Base-by-base conservation (phyloP, 768 basidiomycete species). In the Leccinum olivaceopallidum region DNA sequence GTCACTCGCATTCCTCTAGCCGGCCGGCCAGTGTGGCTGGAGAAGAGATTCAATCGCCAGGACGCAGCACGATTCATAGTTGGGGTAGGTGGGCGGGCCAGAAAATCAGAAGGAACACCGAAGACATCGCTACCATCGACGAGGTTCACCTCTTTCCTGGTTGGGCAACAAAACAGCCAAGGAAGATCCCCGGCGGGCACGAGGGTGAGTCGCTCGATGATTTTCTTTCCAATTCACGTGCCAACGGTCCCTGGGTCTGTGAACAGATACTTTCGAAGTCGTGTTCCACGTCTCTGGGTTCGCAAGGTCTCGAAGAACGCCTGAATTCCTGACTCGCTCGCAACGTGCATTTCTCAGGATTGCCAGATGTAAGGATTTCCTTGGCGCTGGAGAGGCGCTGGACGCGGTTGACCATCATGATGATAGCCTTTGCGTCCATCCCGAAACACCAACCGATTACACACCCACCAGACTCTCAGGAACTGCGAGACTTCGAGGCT, bases 201-300 rank as follows among this genome's bases (percentile, higher is more conserved):
- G 76, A 73, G 53, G 63, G 73, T 76, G 20, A 42, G 67, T 20
- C 18, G 14, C 28, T 28, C 18, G 18, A 5, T 47, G 32, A 8
- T 6, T 54, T 10, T 47, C 10, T 20, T 5, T 50, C 48, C 14
- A 5, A 22, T 39, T 24, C 18, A 14, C 13, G 8, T 30, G 13
- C 58, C 42, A 37, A 63, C 10, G 2, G 1, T 9, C 10, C 44
- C 14, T 61, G 42, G 42, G 42, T 42, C 39, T n/a, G 39, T 36
- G 18, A 48, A 13, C 57, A 84, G 85, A 76, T 48, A 73, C 84
- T 4, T 94, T 92, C 65, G 85, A 88, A 55, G 73, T 95, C 4
- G 85, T 89, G 48, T 76, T 94, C 0, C 88, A 85, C 52, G 78
- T 93, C 8, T 90, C 92, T 14, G 94, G 94, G 0, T 92, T 85